Evolutionary conservation across 768 basidiomycete genomes (phyloP), one percentile per base, ranked within the genome.

Genomic region (Crucibulum laeve): DNA sequence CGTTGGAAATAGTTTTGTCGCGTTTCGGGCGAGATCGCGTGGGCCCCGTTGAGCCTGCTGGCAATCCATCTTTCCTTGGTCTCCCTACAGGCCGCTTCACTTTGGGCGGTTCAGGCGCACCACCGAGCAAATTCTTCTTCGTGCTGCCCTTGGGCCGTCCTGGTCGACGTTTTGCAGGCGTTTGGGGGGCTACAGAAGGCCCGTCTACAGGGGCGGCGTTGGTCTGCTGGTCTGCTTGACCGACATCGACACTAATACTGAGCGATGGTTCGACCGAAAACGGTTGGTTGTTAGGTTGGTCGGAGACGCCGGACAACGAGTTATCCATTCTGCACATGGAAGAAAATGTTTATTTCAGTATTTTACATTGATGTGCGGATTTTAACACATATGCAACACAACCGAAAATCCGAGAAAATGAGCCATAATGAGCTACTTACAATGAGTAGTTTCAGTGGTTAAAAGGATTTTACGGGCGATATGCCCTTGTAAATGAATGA

Each of bases 141-240:
- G 82, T 84, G 54, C 84, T 87, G 25, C 87, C 87, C 57, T 87
- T 87, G 4, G 87, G 87, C 24, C 87, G 70, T 2, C 87, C 87
- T 8, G 86, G 84, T 14, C 77, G 76, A 33, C 87, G 81, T 59
- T 88, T 88, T 15, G 50, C 44, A 11, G 63, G 60, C 1, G 48
- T 47, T 10, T 36, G 32, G 4, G 42, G 28, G 32, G 34, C 25
- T 17, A 18, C 35, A 7, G 18, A 34, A 5, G 32, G 21, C 33
- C 34, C 22, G 33, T 21, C n/a, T 4, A 7, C n/a, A 22, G 22
- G 11, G 14, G 10, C 19, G 19, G 17, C 19, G 14, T 7, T 17
- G 34, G n/a, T 7, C 24, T 19, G 7, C 22, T n/a, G 25, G 40
- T 10, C 17, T 40, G 38, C 8, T 5, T 17, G 11, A 15, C 10